These are phyloP conservation scores for Perkinsus chesapeaki DNA, from an alignment of 169 alveolate species.

Conservation along the genomic window DNA sequence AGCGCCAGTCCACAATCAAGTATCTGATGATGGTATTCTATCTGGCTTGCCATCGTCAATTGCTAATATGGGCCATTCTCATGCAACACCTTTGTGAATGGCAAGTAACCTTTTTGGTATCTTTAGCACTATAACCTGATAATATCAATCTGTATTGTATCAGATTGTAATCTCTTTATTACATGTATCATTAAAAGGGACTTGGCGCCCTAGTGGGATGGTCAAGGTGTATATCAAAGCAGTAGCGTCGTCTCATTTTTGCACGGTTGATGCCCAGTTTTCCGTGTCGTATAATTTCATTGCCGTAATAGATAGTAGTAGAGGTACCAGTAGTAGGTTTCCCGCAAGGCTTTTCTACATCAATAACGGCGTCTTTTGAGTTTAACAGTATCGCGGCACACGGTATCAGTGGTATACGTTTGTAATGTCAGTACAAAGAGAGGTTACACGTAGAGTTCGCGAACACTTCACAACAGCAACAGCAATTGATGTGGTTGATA, in stretches of 20 bases:
- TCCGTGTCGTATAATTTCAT: background rate
- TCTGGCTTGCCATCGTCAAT: too few species aligned
- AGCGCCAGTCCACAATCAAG: background rate
- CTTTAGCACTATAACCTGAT: too few species aligned
- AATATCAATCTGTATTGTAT: too few species aligned
- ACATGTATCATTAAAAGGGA: background rate
- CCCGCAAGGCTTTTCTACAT: background rate
- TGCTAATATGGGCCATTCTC: too few species aligned
- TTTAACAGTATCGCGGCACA: background rate
- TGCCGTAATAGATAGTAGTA: background rate
- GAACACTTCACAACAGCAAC: background rate
- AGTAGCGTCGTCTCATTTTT: background rate
- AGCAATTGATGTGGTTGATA: background rate
- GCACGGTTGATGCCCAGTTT: background rate
- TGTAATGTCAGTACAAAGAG: background rate
- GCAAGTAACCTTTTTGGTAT: too few species aligned
- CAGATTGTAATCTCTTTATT: too few species aligned
- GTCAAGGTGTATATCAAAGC: background rate
- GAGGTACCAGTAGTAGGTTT: background rate
- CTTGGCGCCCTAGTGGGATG: background rate
- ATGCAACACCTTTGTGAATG: too few species aligned
- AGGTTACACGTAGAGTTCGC: background rate
- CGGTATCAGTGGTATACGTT: background rate
- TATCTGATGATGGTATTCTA: background rate
- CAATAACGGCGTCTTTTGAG: background rate